Base-by-base conservation (phyloP, 495 filamentous ascomycete genomes). In the Xylaria sp. region DNA sequence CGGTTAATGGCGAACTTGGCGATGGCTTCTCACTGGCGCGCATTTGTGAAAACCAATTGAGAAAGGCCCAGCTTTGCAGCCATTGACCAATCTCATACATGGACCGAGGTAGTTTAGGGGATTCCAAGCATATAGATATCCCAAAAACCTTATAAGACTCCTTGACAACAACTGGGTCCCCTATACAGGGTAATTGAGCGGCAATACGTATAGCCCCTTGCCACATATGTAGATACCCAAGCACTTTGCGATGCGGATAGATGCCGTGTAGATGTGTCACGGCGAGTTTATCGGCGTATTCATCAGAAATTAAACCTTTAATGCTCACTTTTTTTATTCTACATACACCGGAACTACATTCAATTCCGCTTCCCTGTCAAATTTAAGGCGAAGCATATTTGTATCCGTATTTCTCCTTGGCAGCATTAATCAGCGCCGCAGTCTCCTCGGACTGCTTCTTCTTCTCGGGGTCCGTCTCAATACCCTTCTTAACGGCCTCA, bases 331-430 rank as follows among this genome's bases (percentile, higher is more conserved):
- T 55, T 31, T 17, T 5, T 24, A 55, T 31, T 24, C n/a, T n/a
- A n/a, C n/a, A n/a, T n/a, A n/a, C n/a, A n/a, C n/a, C n/a, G n/a
- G 1, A 55, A 31, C 26, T 21, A 37, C 17, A 21, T n/a, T n/a
- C n/a, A n/a, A n/a, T n/a, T n/a, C n/a, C n/a, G n/a, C n/a, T n/a
- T n/a, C n/a, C n/a, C n/a, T n/a, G n/a, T n/a, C n/a, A n/a, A n/a
- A 37, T 37, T 58, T 70, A 82, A 62, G 80, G 80, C 24, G 80
- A 81, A 9, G 74, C 21, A 37, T 82, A 82, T 70, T 81, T 80
- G 46, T 82, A 82, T 5, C 76, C 78, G 41, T 79, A 82, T 72
- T 82, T 74, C 71, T 75, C 79, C 78, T 83, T 81, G 0, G 72
- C 68, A 55, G 77, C 76, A 0, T 71, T 70, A 15, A 82, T 48